Percentiles rank a stretch among this genome's conserved stretches.
Conservation (phyloP, 2,329 filamentous ascomycete genomes). For the Paraconiothyrium sp. region DNA sequence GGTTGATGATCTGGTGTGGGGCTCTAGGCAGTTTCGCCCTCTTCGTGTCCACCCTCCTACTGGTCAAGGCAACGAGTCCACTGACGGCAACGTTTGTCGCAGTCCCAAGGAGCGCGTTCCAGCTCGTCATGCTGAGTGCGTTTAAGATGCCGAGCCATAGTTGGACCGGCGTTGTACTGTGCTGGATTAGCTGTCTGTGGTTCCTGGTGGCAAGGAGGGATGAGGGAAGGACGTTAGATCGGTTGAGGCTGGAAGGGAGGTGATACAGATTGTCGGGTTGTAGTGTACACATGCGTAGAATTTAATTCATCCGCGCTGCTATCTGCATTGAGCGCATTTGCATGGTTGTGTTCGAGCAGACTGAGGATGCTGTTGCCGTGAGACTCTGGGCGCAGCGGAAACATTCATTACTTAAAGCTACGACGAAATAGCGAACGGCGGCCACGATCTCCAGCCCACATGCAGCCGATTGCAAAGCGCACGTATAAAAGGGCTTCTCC, state of each 20-base stretch:
- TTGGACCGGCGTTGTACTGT: constrained; percentile 62
- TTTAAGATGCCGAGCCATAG: constrained; percentile 61
- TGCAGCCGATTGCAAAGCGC: too few relatives aligned
- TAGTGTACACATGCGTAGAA: not conserved
- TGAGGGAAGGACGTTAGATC: constrained; percentile 49
- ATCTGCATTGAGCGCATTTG: not conserved
- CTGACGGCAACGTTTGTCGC: constrained; percentile 61
- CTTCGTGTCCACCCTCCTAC: constrained; percentile 58
- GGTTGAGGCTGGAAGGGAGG: constrained; percentile 46
- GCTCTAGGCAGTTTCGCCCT: constrained; percentile 59
- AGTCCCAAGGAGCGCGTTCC: constrained; percentile 59
- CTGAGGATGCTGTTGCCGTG: too few relatives aligned
- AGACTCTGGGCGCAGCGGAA: too few relatives aligned
- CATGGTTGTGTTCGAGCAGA: too few relatives aligned
- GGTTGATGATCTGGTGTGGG: constrained; percentile 62
- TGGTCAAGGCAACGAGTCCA: constrained; percentile 61
- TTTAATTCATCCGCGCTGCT: not conserved
- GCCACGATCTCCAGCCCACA: too few relatives aligned
- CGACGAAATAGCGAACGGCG: too few relatives aligned
- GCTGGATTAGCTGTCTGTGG: constrained; percentile 61
- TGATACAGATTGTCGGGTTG: constrained; percentile 13
- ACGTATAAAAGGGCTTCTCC: too few relatives aligned
- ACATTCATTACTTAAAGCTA: too few relatives aligned
- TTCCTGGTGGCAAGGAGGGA: constrained; percentile 56
- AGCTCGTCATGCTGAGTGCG: constrained; percentile 58